Evolutionary conservation across 768 basidiomycete species (phyloP).

Genomic region (Brasilioporus rufonigricans): DNA sequence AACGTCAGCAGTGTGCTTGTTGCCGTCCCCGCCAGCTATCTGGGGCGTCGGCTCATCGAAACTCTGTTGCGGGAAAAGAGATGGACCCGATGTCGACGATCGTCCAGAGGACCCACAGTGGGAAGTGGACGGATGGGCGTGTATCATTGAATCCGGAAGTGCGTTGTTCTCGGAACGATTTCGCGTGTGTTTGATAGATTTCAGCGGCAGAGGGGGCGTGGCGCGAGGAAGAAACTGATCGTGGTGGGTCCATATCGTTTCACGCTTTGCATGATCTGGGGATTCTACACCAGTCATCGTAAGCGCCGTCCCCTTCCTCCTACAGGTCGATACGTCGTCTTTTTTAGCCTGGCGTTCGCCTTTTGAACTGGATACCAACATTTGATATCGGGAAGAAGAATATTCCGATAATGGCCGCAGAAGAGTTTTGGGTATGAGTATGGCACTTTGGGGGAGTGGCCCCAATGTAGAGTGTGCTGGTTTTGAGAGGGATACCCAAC

Average conservation of each 20-base stretch:
- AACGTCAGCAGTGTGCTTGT: background rate
- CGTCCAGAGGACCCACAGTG: background rate
- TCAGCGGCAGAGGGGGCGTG: conserved; percentile 17
- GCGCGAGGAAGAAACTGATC: conserved; percentile 24
- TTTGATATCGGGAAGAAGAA: background rate
- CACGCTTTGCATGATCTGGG: background rate
- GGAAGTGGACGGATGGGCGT: background rate
- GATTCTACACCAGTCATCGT: background rate
- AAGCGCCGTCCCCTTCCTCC: background rate
- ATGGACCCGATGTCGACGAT: background rate
- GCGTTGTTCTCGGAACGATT: background rate
- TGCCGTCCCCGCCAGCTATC: background rate
- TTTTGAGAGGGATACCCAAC: background rate
- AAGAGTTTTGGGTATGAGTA: background rate
- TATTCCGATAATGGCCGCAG: background rate
- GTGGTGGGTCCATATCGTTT: conserved; percentile 12
- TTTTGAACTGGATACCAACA: background rate
- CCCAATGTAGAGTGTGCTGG: background rate
- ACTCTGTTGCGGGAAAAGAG: background rate
- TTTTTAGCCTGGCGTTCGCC: background rate
- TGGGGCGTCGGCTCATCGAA: background rate
- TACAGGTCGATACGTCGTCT: background rate
- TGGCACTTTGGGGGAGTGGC: background rate
- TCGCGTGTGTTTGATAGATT: conserved; percentile 9
- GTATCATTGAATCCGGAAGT: background rate